Evolutionary conservation across 1,284 basidiomycete genomes (phyloP).

Genomic region (Ustilago tritici): DNA sequence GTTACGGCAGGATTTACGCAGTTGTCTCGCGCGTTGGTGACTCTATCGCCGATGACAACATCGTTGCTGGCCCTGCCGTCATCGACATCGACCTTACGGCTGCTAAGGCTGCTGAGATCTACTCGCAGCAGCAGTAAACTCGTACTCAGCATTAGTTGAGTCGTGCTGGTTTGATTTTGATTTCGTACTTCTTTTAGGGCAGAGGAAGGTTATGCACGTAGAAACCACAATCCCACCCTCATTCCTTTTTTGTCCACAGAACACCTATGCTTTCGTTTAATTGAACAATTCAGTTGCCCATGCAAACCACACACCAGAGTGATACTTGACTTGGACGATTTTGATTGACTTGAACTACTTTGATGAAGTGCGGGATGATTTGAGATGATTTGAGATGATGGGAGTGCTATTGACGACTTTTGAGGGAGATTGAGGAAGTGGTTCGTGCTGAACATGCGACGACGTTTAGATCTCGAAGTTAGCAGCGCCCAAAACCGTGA

Average conservation of each 20-base stretch:
- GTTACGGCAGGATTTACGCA: constrained; percentile 71
- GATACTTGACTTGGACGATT: neutral
- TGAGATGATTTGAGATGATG: neutral
- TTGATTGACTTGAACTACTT: neutral
- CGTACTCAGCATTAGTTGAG: neutral
- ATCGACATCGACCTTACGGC: constrained; percentile 63
- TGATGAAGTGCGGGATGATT: neutral
- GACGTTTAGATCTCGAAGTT: constrained; percentile 26
- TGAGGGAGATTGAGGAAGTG: neutral
- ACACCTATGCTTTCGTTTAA: constrained; percentile 2
- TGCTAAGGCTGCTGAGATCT: constrained; percentile 41
- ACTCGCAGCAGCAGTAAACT: constrained; percentile 19
- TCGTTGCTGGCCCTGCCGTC: constrained; percentile 73
- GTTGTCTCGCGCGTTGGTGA: constrained; percentile 68
- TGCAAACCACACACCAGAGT: neutral
- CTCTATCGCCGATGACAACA: constrained; percentile 70
- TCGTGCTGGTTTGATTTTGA: neutral
- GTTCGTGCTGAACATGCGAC: neutral
- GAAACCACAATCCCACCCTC: too few species aligned
- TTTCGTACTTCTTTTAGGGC: constrained; percentile 15
- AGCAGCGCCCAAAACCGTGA: constrained; percentile 35
- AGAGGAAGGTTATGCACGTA: neutral
- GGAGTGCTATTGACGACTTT: neutral
- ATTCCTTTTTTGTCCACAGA: neutral
- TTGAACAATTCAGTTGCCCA: constrained; percentile 11